Percentiles rank a stretch among this genome's conserved stretches.
These are phyloP conservation scores for Limtongozyma cylindracea DNA, from an alignment of 805 yeast genomes.

Conservation along the genomic window DNA sequence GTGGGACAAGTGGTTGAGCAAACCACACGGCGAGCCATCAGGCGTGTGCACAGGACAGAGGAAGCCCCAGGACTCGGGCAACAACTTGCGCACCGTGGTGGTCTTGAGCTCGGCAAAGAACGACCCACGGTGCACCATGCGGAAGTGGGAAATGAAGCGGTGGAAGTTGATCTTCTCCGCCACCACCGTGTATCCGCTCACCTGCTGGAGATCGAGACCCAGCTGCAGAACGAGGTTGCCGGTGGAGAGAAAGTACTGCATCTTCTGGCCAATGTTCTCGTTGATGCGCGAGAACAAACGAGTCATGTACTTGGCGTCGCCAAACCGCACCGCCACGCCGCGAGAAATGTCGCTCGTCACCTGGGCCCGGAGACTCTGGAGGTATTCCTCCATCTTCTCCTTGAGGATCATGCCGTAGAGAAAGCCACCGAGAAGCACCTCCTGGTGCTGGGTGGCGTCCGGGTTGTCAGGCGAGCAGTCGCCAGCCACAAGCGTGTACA, in stretches of 20 bases:
- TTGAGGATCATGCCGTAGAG: conserved; percentile 89
- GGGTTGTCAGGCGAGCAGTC: conserved; percentile 96
- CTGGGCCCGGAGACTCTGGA: conserved; percentile 47
- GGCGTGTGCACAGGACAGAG: conserved; percentile 98
- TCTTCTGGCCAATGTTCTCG: conserved; percentile 84
- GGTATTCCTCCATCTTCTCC: conserved; percentile 87
- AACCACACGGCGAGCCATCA: conserved; percentile 98
- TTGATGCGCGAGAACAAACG: conserved; percentile 58
- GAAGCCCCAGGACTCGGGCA: conserved; percentile 98
- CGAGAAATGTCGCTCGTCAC: conserved; percentile 61
- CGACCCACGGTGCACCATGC: conserved; percentile 99
- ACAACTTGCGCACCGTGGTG: conserved; percentile 83
- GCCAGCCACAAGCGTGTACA: conserved; percentile 87
- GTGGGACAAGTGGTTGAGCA: conserved; percentile 88
- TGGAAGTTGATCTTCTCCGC: conserved; percentile 96
- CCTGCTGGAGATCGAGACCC: conserved; percentile 94
- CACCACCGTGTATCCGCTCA: conserved; percentile 92
- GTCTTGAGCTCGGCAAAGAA: conserved; percentile 96
- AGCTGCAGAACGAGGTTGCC: conserved; percentile 95
- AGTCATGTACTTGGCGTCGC: conserved; percentile 61
- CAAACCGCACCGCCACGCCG: conserved; percentile 59
- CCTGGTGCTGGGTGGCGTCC: conserved; percentile 98
- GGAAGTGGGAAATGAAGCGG: conserved; percentile 91
- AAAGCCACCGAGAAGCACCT: conserved; percentile 85
- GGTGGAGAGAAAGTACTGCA: conserved; percentile 85